Evolutionary conservation across 2,329 filamentous ascomycete genomes (phyloP).

Genomic region (Ophiocordyceps camponoti-saundersi): DNA sequence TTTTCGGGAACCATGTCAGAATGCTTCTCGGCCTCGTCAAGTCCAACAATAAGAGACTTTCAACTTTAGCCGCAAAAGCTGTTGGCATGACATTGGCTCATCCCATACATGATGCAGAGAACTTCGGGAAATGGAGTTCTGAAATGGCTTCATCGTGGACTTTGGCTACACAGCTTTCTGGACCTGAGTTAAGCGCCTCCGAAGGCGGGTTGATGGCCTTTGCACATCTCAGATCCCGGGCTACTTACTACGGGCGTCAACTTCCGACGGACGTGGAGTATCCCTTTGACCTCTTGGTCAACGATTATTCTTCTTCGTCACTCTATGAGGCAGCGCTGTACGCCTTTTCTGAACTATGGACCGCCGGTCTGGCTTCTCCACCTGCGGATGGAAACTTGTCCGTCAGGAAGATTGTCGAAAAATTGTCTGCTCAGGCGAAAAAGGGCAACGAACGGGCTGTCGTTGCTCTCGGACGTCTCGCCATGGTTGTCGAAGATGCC

Average conservation of each 20-base stretch:
- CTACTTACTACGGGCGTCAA: conserved; percentile 22
- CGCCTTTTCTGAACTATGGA: conserved; percentile 28
- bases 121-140: conserved; percentile 9
- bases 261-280: conserved; percentile 11
- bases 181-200: conserved; percentile 24
- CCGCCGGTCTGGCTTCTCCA: conserved; percentile 22
- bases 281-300: conserved; percentile 15
- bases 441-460: conserved; percentile 72
- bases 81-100: conserved; percentile 67
- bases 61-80: conserved; percentile 48
- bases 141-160: conserved; percentile 25
- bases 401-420: conserved; percentile 34
- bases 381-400: conserved; percentile 11
- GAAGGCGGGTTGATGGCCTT: conserved; percentile 30
- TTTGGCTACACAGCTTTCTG: conserved; percentile 22
- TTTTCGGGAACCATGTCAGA: conserved; percentile 20
- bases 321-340: conserved; percentile 28
- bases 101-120: conserved; percentile 21
- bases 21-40: conserved; percentile 43
- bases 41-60: conserved; percentile 55
- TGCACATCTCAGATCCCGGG: conserved; percentile 25
- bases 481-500: conserved; percentile 38
- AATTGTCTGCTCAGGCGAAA: conserved; percentile 52
- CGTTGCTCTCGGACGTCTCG: conserved; percentile 59
- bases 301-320: conserved; percentile 13